Base-by-base conservation (phyloP, 2,329 filamentous ascomycete genomes). In the Apiospora rasikravindrae region DNA sequence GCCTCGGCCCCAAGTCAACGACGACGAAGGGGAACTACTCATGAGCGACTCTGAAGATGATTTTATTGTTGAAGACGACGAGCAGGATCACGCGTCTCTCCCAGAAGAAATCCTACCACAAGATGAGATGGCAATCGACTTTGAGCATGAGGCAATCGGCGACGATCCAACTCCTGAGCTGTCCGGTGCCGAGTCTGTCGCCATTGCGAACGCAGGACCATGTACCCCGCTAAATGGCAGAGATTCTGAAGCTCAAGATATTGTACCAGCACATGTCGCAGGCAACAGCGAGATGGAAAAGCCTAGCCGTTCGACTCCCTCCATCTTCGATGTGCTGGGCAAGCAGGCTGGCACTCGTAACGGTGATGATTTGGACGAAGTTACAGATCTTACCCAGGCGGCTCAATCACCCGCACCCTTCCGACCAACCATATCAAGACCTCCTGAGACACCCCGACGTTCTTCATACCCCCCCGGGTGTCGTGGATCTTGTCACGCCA, bases 41-140 rank as follows among this genome's bases (percentile, higher is more conserved):
- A 86, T 84, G 2, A 88, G 86, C 73, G 84, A 83, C 73, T 86
- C 82, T 33, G 83, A 83, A 11, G 81, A 83, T 5, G 81, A 84
- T 64, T 91, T 92, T 73, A 80, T 92, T 67, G 83, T 89, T 40
- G 77, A 82, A 24, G 82, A 84, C 69, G 77, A 80, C 24, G 72
- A 37, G 72, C 14, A 49, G 44, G 2, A 69, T 69, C 37, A 24
- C 33, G n/a, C 19, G 22, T 29, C 64, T 57, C 26, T 44, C 13
- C 24, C 40, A 13, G 40, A 68, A 45, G 66, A 26, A 14, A 4
- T 13, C 2, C 14, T 14, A 13, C 53, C 73, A 53, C 73, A 69
- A 2, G 37, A 69, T 47, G 66, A 66, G 10, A 53, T 37, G 40
- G 53, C 47, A 61, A 66, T 22, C 40, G 26, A 70, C 57, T 40